Evolutionary conservation across 352 stramenopile species (phyloP).

Genomic region (Pythium diclinum): DNA sequence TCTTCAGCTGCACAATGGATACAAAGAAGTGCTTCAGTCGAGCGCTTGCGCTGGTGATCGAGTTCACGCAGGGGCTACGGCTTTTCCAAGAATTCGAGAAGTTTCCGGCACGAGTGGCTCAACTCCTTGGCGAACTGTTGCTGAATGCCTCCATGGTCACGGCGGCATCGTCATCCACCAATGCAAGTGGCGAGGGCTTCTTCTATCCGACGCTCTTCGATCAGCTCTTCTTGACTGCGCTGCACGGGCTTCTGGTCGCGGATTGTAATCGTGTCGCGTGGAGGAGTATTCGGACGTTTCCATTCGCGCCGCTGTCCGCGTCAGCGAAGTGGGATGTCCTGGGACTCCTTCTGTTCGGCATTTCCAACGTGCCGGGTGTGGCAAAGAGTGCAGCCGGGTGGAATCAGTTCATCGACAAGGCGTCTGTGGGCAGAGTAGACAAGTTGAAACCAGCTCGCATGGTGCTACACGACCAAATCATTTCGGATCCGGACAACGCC

Average conservation of each 20-base stretch:
- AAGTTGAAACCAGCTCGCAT: conserved; percentile 39
- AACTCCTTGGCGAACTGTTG: conserved; percentile 66
- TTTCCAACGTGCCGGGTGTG: conserved; percentile 50
- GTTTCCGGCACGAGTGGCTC: conserved; percentile 61
- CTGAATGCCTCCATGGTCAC: conserved; percentile 54
- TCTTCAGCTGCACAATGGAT: conserved; percentile 65
- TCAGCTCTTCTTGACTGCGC: conserved; percentile 78
- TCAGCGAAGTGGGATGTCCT: conserved; percentile 83
- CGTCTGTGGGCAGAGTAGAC: conserved; percentile 27
- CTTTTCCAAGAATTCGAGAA: conserved; percentile 84
- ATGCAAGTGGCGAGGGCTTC: conserved; percentile 30
- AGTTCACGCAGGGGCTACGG: conserved; percentile 67
- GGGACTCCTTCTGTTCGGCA: conserved; percentile 69
- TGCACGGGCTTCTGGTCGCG: conserved; percentile 63
- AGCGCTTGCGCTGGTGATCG: conserved; percentile 66
- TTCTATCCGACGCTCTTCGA: conserved; percentile 83
- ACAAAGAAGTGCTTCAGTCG: conserved; percentile 79
- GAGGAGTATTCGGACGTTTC: conserved; percentile 64
- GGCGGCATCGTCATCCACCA: conserved; percentile 25
- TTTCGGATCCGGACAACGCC: conserved; percentile 57
- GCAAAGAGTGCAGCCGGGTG: conserved; percentile 60
- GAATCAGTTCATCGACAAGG: conserved; percentile 61
- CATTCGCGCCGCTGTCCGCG: conserved; percentile 69
- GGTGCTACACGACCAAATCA: conserved; percentile 58
- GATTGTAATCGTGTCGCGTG: conserved; percentile 83